These are phyloP conservation scores for Phytomonas sp. DNA, from an alignment of 208 protist species.

Conservation along the genomic window DNA sequence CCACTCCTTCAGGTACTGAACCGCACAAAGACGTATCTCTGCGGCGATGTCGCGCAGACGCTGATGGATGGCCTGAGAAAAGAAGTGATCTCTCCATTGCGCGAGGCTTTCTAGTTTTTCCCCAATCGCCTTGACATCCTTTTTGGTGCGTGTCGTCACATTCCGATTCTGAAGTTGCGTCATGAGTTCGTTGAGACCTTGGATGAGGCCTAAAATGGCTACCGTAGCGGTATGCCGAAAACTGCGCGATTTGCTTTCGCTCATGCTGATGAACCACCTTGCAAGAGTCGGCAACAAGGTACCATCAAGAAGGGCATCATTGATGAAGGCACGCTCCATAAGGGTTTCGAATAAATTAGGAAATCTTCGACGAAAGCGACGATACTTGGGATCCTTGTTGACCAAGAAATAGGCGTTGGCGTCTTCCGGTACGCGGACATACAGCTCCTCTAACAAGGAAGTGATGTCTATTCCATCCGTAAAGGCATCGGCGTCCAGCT, in stretches of 20 bases:
- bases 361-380: slow-evolving; percentile 45
- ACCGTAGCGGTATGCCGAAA: slow-evolving; percentile 84
- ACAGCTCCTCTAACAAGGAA: slow-evolving; percentile 78
- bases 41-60: slow-evolving; percentile 78
- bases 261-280: slow-evolving; percentile 85
- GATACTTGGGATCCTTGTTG: slow-evolving; percentile 71
- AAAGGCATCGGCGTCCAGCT: slow-evolving; percentile 51
- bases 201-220: slow-evolving; percentile 53
- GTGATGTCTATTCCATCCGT: slow-evolving; percentile 51
- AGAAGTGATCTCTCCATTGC: slow-evolving; percentile 65
- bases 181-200: slow-evolving; percentile 62
- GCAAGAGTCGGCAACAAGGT: slow-evolving; percentile 43
- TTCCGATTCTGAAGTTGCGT: slow-evolving; percentile 36
- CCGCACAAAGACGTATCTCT: slow-evolving; percentile 66
- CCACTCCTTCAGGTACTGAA: slow-evolving; percentile 70
- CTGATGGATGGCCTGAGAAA: slow-evolving; percentile 75
- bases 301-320: slow-evolving; percentile 46
- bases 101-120: slow-evolving; percentile 15
- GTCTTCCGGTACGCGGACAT: slow-evolving; percentile 58
- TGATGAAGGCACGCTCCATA: slow-evolving; percentile 43
- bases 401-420: slow-evolving; percentile 66
- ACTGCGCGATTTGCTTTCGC: slow-evolving; percentile 77
- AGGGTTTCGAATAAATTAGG: slow-evolving; percentile 56
- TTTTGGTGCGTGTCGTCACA: slow-evolving; percentile 29
- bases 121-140: slow-evolving; percentile 10